Base-by-base conservation (phyloP, 306 rosid genomes). In the Cicer arietinum region DNA sequence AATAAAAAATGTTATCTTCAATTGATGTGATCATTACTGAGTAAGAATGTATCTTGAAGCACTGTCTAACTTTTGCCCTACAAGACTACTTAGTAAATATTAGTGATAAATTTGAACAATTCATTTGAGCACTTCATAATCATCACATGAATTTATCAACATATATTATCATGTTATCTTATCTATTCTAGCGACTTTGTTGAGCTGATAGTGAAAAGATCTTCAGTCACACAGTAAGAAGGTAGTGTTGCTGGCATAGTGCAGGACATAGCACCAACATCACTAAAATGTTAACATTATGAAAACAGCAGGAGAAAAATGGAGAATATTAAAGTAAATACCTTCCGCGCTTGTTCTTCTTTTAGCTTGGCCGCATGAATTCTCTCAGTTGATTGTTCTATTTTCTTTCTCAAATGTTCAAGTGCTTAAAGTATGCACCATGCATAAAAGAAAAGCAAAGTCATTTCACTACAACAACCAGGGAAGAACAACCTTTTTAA, bases 341-440 rank as follows among this genome's bases (percentile, higher is more conserved):
- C 97, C 95, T 87, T 81, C 46, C 54, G 83, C 13, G 93, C 93
- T 69, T 92, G 85, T 70, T 91, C 97, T 81, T 92, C 97, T 87
- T 89, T 92, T 84, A 78, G 65, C 89, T 88, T 94, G 84, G 96
- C 97, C 64, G 67, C 42, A 70, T 83, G 94, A 62, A 91, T 86
- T 86, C 66, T 87, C 83, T 94, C 98, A 0, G 97, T 88, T 60
- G 91, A 70, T 57, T 51, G 51, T 84, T 94, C 97, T 72, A 94
- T 90, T 87, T 94, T 94, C 90, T 88, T 91, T 80, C 98, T 85
- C 86, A 94, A 59, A 84, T 72, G 96, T 77, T 91, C 98, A 75
- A 89, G 96, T 16, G 95, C 98, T 94, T 80, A 61, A 85, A 76
- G 77, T 22, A 83, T 76, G 77, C 78, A 82, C 41, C 81, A 78